Conservation (phyloP, 2,329 filamentous ascomycete species). For the Alternaria ventricosa region DNA sequence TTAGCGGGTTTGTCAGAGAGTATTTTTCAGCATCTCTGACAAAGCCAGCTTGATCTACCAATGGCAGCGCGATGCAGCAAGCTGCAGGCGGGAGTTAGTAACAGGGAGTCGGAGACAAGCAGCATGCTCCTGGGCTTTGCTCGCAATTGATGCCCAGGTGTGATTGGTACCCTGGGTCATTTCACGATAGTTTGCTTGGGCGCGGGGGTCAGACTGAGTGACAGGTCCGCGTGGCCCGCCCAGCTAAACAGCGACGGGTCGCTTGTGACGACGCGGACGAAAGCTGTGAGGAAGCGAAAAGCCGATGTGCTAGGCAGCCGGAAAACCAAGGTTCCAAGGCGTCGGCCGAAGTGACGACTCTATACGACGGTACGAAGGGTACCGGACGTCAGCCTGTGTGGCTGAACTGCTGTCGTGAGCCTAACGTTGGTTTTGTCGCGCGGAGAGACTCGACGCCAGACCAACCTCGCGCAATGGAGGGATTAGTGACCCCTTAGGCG, state of each 20-base stretch:
- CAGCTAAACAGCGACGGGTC: not conserved
- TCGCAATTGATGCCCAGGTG: slow-evolving; percentile 3
- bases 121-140: not conserved
- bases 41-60: slow-evolving; percentile 26
- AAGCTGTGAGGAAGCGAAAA: slow-evolving; percentile 16
- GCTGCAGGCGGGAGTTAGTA: not conserved
- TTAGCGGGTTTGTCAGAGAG: slow-evolving; percentile 34
- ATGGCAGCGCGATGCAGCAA: slow-evolving; percentile 15
- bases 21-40: slow-evolving; percentile 37
- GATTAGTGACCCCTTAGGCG: slow-evolving; percentile 12
- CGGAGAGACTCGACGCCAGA: not conserved
- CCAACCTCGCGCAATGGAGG: slow-evolving; percentile 3
- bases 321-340: slow-evolving; percentile 7
- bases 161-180: slow-evolving; percentile 7
- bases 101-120: too few species aligned
- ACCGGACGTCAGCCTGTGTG: slow-evolving; percentile 3
- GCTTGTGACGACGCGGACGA: slow-evolving; percentile 14
- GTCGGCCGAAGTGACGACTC: slow-evolving; percentile 27
- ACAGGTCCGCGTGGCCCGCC: slow-evolving; percentile 5
- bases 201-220: slow-evolving; percentile 1
- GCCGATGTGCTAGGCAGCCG: slow-evolving; percentile 13
- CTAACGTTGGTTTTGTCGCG: not conserved
- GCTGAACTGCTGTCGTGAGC: slow-evolving; percentile 8
- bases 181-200: slow-evolving; percentile 13
- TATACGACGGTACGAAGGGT: slow-evolving; percentile 2